Conservation (phyloP, 1,139 yeast species). For the Debaryomyces robertsiae region DNA sequence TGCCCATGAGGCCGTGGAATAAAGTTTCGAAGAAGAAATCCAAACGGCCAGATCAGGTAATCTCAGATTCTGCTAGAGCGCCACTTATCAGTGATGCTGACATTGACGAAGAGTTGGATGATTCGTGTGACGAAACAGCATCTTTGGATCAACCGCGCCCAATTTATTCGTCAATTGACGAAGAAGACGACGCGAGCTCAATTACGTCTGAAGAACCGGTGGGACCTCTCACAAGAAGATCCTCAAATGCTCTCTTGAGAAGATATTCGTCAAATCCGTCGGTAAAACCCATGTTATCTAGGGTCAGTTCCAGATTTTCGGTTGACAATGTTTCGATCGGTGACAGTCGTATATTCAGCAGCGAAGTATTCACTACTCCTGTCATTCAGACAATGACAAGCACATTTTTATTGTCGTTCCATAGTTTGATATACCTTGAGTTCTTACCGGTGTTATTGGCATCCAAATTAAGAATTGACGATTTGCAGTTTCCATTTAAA, state of each 20-base stretch:
- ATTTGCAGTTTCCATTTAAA: slow-evolving; percentile 40
- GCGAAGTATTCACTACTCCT: slow-evolving; percentile 32
- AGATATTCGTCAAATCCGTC: slow-evolving; percentile 35
- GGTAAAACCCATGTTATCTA: slow-evolving; percentile 12
- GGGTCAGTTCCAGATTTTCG: slow-evolving; percentile 11
- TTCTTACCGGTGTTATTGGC: slow-evolving; percentile 64
- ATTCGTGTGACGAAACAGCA: slow-evolving; percentile 6
- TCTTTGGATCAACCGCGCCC: slow-evolving; percentile 6
- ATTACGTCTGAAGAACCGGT: slow-evolving; percentile 24
- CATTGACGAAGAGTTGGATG: not conserved
- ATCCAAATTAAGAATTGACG: slow-evolving; percentile 37
- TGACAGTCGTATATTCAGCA: slow-evolving; percentile 13
- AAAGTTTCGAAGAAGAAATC: not conserved
- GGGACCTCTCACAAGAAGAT: slow-evolving; percentile 36
- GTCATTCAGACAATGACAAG: slow-evolving; percentile 45
- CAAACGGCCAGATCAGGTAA: not conserved
- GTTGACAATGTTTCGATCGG: slow-evolving; percentile 10
- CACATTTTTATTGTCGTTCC: slow-evolving; percentile 49
- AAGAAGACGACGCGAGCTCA: slow-evolving; percentile 17
- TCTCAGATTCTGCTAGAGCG: not conserved
- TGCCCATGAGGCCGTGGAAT: slow-evolving; percentile 39
- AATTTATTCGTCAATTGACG: slow-evolving; percentile 15
- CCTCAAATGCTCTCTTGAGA: slow-evolving; percentile 42
- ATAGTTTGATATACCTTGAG: slow-evolving; percentile 57
- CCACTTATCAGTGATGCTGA: not conserved